phyloP scores from a whole-genome alignment of 768 basidiomycete species.

The Trametes meyenii region DNA sequence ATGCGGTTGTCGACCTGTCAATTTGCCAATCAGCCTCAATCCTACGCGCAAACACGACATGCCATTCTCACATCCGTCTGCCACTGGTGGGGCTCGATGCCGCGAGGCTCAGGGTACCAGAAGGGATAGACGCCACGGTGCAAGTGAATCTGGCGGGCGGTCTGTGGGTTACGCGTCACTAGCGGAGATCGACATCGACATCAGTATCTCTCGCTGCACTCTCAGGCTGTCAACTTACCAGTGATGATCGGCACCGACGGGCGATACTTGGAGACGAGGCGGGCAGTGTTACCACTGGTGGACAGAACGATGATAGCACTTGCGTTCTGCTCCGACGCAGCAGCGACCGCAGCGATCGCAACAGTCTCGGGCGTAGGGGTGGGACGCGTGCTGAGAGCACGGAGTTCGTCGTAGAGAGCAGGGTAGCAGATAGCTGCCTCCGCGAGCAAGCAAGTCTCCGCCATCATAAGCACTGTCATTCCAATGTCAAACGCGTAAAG shows the following conservation, averaged over 20 bases:
- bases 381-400: conserved; percentile 76
- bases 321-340: conserved; percentile 92
- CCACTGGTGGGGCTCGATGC: conserved; percentile 88
- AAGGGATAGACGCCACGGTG: conserved; percentile 97
- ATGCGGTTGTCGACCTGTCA: conserved; percentile 86
- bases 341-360: conserved; percentile 94
- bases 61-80: conserved; percentile 82
- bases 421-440: conserved; percentile 96
- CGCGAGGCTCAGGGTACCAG: conserved; percentile 95
- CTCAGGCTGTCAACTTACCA: conserved; percentile 52
- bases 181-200: conserved; percentile 9
- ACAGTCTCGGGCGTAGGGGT: conserved; percentile 96
- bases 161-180: conserved; percentile 97
- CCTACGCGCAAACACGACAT: conserved; percentile 12
- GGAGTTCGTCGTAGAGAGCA: conserved; percentile 89
- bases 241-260: conserved; percentile 94
- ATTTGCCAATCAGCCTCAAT: neutral
- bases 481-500: neutral
- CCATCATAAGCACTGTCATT: conserved; percentile 93
- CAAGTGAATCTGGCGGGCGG: conserved; percentile 94
- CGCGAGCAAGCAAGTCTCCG: conserved; percentile 96
- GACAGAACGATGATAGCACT: conserved; percentile 95
- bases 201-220: neutral
- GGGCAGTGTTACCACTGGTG: conserved; percentile 95
- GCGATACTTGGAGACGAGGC: conserved; percentile 95